Conservation (phyloP, 176 grass and related monocot species). For the Phyllostachys edulis region DNA sequence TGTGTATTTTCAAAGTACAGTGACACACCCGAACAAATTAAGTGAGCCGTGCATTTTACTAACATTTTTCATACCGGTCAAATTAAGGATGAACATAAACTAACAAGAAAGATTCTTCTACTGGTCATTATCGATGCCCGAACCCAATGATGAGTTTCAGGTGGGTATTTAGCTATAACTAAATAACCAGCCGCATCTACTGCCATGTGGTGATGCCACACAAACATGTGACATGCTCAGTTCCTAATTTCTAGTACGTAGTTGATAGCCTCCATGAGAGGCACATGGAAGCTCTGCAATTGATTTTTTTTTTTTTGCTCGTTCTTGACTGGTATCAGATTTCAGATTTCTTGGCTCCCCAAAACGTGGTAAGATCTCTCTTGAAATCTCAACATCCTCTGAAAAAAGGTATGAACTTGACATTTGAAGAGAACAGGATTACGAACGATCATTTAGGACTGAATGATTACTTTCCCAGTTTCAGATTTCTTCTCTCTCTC, state of each 20-base stretch:
- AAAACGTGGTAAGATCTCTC: constrained; percentile 18
- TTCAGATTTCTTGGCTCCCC: constrained; percentile 34
- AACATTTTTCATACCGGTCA: constrained; percentile 30
- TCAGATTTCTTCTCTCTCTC: background rate
- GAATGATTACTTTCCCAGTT: background rate
- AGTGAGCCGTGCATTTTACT: no score
- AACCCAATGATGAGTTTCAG: constrained; percentile 81
- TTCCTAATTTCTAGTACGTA: constrained; percentile 9
- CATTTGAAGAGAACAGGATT: constrained; percentile 10
- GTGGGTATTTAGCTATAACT: constrained; percentile 42
- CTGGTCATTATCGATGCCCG: constrained; percentile 41
- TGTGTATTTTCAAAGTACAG: no score
- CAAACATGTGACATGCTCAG: constrained; percentile 54
- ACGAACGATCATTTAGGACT: background rate
- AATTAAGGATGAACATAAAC: constrained; percentile 26
- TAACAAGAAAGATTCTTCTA: constrained; percentile 43
- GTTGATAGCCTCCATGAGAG: constrained; percentile 39
- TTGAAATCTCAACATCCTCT: constrained; percentile 8
- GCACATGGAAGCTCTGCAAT: constrained; percentile 38
- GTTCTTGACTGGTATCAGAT: background rate
- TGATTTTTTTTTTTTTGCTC: background rate
- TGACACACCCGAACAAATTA: no score
- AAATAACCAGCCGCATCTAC: constrained; percentile 40
- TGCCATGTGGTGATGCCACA: constrained; percentile 60
- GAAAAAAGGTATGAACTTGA: constrained; percentile 1